Conservation (phyloP, 129 eudicot genomes). For the Helichrysum umbraculigerum region DNA sequence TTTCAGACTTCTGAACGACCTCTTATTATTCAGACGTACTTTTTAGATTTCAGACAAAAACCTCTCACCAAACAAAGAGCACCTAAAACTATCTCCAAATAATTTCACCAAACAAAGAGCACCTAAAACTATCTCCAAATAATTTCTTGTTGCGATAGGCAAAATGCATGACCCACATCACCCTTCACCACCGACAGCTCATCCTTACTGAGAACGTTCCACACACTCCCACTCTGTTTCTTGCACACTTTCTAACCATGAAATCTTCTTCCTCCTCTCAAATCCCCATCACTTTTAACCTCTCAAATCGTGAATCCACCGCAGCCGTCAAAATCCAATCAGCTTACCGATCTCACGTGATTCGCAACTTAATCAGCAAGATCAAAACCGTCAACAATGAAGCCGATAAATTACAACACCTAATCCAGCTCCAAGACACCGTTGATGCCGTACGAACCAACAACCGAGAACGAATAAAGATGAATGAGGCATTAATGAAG, state of each 20-base stretch:
- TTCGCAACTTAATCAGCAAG: conserved; percentile 52
- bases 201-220: background rate
- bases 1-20: too few relatives aligned
- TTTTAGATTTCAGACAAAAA: too few relatives aligned
- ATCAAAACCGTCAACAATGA: conserved; percentile 55
- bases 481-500: conserved; percentile 74
- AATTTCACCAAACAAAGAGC: too few relatives aligned
- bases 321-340: conserved; percentile 86
- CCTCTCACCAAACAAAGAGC: too few relatives aligned
- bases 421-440: conserved; percentile 84
- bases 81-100: too few relatives aligned
- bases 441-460: conserved; percentile 70
- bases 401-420: conserved; percentile 52
- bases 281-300: conserved; percentile 44
- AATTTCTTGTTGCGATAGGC: too few relatives aligned
- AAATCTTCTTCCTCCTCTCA: conserved; percentile 19
- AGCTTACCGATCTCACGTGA: conserved; percentile 56
- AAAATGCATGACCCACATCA: too few relatives aligned
- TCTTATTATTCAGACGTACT: too few relatives aligned
- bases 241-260: background rate
- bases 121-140: too few relatives aligned
- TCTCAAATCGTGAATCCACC: conserved; percentile 26
- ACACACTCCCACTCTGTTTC: background rate
- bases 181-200: background rate
- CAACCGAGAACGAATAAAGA: conserved; percentile 54